phyloP scores from a whole-genome alignment of 371 early-diverging fungal species.

The Apophysomyces trapeziformis region DNA sequence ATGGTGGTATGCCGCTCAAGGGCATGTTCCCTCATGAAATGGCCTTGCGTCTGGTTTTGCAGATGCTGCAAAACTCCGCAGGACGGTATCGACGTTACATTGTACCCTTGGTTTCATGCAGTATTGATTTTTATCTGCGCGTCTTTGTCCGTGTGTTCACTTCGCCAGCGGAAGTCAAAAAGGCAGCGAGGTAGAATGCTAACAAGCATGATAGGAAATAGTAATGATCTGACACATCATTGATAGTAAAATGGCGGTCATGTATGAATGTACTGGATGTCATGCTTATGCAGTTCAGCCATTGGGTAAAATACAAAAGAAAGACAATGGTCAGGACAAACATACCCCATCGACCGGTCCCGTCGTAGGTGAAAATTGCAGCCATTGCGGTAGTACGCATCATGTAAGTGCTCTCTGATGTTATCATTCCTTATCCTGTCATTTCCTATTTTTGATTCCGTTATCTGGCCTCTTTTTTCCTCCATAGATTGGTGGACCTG shows the following conservation, averaged over 20 bases:
- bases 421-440: background rate
- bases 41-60: constrained; percentile 91
- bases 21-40: constrained; percentile 85
- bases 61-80: constrained; percentile 86
- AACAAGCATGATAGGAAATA: background rate
- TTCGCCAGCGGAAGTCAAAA: constrained; percentile 78
- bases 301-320: constrained; percentile 64
- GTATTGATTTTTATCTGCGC: constrained; percentile 99
- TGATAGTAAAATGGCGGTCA: constrained; percentile 73
- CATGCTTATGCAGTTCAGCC: constrained; percentile 71
- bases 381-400: constrained; percentile 69
- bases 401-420: constrained; percentile 55
- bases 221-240: background rate
- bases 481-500: constrained; percentile 92
- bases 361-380: constrained; percentile 66
- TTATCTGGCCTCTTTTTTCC: background rate
- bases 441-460: background rate
- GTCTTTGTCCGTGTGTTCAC: constrained; percentile 96
- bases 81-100: constrained; percentile 88
- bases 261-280: constrained; percentile 90
- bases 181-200: constrained; percentile 66
- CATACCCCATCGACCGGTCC: constrained; percentile 71
- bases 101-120: constrained; percentile 91
- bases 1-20: constrained; percentile 91
- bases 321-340: constrained; percentile 56